Evolutionary conservation across 371 early-diverging fungal genomes (phyloP).

Genomic region (Mucor saturninus): DNA sequence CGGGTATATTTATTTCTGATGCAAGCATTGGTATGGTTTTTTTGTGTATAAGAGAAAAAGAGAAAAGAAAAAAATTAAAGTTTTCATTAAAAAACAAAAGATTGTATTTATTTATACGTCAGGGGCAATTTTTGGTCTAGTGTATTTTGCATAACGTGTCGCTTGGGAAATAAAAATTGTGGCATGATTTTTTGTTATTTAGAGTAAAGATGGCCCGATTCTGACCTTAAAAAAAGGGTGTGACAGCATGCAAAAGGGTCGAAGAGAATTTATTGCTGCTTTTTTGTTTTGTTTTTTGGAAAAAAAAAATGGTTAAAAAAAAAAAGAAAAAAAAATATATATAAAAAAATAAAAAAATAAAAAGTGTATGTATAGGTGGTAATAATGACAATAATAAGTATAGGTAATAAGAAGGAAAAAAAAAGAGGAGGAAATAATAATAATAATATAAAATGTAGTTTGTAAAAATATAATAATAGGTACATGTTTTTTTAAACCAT

Average conservation of each 20-base stretch:
- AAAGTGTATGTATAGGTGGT: not conserved
- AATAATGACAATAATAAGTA: not conserved
- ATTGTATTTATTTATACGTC: not conserved
- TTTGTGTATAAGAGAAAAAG: conserved; percentile 11
- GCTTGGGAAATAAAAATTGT: conserved; percentile 3
- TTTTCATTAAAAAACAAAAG: not conserved
- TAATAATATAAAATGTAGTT: not conserved
- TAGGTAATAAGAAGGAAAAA: not conserved
- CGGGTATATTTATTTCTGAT: conserved; percentile 24
- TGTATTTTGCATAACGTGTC: not conserved
- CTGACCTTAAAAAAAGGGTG: not conserved
- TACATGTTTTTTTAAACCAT: conserved; percentile 12
- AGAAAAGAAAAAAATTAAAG: conserved; percentile 3
- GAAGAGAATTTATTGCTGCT: not conserved
- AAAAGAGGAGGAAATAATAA: not conserved
- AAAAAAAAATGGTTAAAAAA: not conserved
- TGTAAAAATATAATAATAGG: not conserved
- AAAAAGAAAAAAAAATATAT: not conserved
- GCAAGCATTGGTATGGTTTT: conserved; percentile 17
- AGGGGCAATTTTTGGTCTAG: conserved; percentile 8
- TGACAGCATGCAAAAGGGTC: not conserved
- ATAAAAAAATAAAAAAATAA: not conserved
- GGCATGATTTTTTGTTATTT: conserved; percentile 24
- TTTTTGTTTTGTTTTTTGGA: not conserved
- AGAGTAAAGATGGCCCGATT: conserved; percentile 6